Percentiles rank a stretch among this genome's conserved stretches.
Conservation (phyloP, 345 rosid species). For the Clarkia xantiana region DNA sequence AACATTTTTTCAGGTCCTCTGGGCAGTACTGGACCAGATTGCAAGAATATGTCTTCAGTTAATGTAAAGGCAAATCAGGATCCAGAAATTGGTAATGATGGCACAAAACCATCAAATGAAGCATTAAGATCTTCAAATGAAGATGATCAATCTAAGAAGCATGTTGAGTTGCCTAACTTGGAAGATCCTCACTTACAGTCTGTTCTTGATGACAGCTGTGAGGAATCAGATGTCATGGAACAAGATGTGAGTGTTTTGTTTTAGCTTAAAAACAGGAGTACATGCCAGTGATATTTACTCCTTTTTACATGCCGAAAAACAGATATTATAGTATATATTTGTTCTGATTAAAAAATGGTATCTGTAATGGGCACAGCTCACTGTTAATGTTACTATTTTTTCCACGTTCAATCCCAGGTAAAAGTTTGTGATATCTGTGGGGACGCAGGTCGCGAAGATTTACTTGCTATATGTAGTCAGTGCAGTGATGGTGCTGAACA, state of each 20-base stretch:
- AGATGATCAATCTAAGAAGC: slow-evolving; percentile 24
- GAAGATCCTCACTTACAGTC: slow-evolving; percentile 27
- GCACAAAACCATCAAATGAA: neutral
- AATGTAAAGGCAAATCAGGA: slow-evolving; percentile 16
- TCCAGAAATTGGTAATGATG: slow-evolving; percentile 1
- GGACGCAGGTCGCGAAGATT: slow-evolving; percentile 96
- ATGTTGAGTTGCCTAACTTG: slow-evolving; percentile 20
- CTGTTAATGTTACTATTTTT: slow-evolving; percentile 3
- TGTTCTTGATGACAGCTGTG: slow-evolving; percentile 45
- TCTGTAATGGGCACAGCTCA: neutral
- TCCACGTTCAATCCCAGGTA: slow-evolving; percentile 43
- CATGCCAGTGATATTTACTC: slow-evolving; percentile 6
- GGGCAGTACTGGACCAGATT: slow-evolving; percentile 18
- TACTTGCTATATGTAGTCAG: slow-evolving; percentile 81
- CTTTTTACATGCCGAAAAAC: slow-evolving; percentile 2
- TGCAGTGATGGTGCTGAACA: slow-evolving; percentile 99
- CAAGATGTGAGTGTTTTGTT: slow-evolving; percentile 64
- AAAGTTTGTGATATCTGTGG: slow-evolving; percentile 99
- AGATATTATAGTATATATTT: too few species aligned
- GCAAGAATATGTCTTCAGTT: slow-evolving; percentile 27
- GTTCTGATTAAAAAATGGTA: neutral
- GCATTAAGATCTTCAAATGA: slow-evolving; percentile 2
- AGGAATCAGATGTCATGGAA: slow-evolving; percentile 65
- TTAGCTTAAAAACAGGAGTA: slow-evolving; percentile 1
- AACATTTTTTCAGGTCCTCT: slow-evolving; percentile 14